A percentile compares a stretch with the other conserved stretches of the same genome.
These are phyloP conservation scores for Mimosa bimucronata DNA, from an alignment of 306 rosid species.

Conservation along the genomic window DNA sequence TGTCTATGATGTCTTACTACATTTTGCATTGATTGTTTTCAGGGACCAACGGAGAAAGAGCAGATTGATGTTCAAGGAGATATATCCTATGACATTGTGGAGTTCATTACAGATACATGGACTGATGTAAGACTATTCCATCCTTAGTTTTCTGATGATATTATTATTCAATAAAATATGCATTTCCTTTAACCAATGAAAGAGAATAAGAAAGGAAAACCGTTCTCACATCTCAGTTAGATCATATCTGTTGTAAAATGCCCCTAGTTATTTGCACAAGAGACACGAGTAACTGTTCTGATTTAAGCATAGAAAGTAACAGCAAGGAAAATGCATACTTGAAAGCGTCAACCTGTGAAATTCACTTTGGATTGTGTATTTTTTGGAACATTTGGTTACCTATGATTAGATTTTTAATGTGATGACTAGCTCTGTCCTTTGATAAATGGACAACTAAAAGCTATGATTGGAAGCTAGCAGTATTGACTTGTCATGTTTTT, in stretches of 20 bases:
- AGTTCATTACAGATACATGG: constrained; percentile 93
- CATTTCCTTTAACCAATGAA: neutral
- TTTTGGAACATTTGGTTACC: neutral
- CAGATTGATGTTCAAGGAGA: constrained; percentile 99
- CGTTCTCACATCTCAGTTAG: neutral
- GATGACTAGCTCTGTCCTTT: neutral
- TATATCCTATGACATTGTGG: constrained; percentile 90
- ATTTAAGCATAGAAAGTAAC: constrained; percentile 14
- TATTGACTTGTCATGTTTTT: neutral
- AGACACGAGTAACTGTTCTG: constrained; percentile 6
- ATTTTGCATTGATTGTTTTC: constrained; percentile 45
- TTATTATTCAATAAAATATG: constrained; percentile 8
- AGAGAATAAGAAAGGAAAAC: neutral
- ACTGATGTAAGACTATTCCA: constrained; percentile 69
- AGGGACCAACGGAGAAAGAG: constrained; percentile 99
- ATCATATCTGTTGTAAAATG: neutral
- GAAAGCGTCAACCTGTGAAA: constrained; percentile 6
- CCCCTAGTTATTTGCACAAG: neutral
- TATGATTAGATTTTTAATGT: constrained; percentile 9
- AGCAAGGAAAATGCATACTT: neutral
- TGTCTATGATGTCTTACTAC: constrained; percentile 34
- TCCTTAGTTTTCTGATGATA: constrained; percentile 9
- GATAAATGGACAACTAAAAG: neutral
- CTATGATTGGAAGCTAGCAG: neutral
- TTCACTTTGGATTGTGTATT: constrained; percentile 5